These are phyloP conservation scores for Pulveroboletus sp. DNA, from an alignment of 768 basidiomycete species.

Conservation along the genomic window DNA sequence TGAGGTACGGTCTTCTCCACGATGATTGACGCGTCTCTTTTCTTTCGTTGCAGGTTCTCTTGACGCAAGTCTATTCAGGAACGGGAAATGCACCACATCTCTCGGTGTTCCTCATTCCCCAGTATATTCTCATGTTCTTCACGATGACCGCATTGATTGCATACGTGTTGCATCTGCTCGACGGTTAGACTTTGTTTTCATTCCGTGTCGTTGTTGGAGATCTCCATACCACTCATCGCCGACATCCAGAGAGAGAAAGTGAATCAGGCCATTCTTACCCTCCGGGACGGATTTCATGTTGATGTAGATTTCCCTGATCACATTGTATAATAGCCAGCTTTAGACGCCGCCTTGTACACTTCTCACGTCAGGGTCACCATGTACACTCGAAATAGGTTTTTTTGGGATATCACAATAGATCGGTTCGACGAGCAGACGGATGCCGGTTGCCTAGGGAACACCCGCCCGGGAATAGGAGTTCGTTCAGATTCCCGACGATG, in stretches of 20 bases:
- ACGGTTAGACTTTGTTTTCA: slow-evolving; percentile 18
- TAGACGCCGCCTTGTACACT: too few relatives aligned
- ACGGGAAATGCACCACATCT: slow-evolving; percentile 62
- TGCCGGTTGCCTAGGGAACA: too few relatives aligned
- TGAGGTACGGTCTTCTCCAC: not conserved
- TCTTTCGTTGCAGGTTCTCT: slow-evolving; percentile 48
- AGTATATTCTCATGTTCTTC: slow-evolving; percentile 40
- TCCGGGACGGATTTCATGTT: too few relatives aligned
- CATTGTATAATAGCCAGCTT: not conserved
- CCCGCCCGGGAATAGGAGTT: too few relatives aligned
- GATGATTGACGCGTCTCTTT: not conserved
- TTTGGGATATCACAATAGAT: too few relatives aligned
- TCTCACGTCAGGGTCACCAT: too few relatives aligned
- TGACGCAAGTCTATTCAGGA: slow-evolving; percentile 65
- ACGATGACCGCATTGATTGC: slow-evolving; percentile 37
- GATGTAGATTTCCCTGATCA: not conserved
- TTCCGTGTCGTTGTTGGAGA: not conserved
- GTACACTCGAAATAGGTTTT: too few relatives aligned
- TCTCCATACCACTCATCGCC: too few relatives aligned
- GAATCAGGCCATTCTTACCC: too few relatives aligned
- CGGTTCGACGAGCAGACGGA: too few relatives aligned
- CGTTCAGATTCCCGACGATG: too few relatives aligned
- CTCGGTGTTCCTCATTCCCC: slow-evolving; percentile 60
- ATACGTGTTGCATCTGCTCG: slow-evolving; percentile 35
- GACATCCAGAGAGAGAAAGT: too few relatives aligned